Conservation (phyloP, 371 early-diverging fungal species). For the Thermomucor indicae-seudaticae region DNA sequence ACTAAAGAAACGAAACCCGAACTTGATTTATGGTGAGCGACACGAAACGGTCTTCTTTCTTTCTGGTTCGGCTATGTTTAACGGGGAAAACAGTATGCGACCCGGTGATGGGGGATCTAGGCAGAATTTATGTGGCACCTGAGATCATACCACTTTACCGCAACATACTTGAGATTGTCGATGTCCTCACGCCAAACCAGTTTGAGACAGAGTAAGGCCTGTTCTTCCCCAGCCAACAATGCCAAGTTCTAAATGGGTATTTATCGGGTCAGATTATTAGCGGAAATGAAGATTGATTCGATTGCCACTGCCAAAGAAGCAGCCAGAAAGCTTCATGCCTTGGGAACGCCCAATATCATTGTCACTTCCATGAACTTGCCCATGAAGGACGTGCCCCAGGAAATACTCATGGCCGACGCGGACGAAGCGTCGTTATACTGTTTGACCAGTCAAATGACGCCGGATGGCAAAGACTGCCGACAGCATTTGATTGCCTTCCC, state of each 20-base stretch:
- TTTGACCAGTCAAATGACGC: constrained; percentile 25
- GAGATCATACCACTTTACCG: constrained; percentile 81
- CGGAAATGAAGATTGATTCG: constrained; percentile 55
- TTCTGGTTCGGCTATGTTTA: neutral
- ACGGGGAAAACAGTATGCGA: constrained; percentile 64
- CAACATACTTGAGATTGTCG: constrained; percentile 56
- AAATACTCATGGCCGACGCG: constrained; percentile 20
- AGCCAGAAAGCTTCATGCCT: constrained; percentile 58
- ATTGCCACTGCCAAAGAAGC: constrained; percentile 48
- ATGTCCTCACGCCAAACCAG: constrained; percentile 88
- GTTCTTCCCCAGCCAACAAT: no score
- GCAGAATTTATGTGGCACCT: constrained; percentile 75
- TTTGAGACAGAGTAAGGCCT: constrained; percentile 80
- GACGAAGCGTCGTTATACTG: constrained; percentile 28
- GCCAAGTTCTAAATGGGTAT: no score
- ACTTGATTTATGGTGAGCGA: constrained; percentile 42
- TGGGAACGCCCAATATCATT: constrained; percentile 69
- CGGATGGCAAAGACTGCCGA: constrained; percentile 9
- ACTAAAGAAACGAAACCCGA: constrained; percentile 44
- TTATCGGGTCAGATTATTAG: constrained; percentile 42
- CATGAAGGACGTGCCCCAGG: constrained; percentile 22
- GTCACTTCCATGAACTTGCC: constrained; percentile 64
- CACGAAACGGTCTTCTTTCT: neutral
- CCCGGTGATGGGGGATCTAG: constrained; percentile 93
- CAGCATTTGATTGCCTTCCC: constrained; percentile 73